phyloP scores from a whole-genome alignment of 768 basidiomycete species.

The Rhodotorula graminis region DNA sequence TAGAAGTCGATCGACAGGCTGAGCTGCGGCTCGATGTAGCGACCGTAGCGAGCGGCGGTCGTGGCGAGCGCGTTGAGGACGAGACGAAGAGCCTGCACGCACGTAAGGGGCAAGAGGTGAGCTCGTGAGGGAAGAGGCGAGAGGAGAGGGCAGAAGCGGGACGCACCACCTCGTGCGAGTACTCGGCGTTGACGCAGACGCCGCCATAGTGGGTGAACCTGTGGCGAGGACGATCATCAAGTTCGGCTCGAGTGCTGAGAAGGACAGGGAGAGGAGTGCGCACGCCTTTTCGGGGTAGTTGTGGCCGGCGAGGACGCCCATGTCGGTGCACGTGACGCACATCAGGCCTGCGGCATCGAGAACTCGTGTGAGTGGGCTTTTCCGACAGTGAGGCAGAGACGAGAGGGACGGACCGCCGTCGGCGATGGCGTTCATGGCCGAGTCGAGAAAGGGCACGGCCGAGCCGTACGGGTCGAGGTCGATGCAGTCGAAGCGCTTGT shows the following conservation, averaged over 20 bases:
- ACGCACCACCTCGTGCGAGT: constrained; percentile 75
- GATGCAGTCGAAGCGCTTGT: constrained; percentile 78
- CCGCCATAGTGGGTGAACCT: constrained; percentile 97
- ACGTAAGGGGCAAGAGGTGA: neutral
- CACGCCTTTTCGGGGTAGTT: constrained; percentile 98
- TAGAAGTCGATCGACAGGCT: constrained; percentile 97
- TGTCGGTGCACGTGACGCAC: constrained; percentile 93
- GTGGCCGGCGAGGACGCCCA: constrained; percentile 83
- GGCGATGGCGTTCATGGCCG: constrained; percentile 77
- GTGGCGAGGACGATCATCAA: neutral
- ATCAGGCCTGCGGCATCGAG: constrained; percentile 60
- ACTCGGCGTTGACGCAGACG: constrained; percentile 82
- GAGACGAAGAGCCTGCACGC: constrained; percentile 66
- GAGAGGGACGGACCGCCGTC: constrained; percentile 65
- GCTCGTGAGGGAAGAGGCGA: neutral
- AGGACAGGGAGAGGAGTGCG: constrained; percentile 30
- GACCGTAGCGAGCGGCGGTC: constrained; percentile 84
- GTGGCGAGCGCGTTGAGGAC: constrained; percentile 81
- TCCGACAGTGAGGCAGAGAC: neutral
- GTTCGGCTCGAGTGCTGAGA: neutral
- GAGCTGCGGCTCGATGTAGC: constrained; percentile 75
- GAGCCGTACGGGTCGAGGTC: constrained; percentile 98
- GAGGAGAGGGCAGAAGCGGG: constrained; percentile 42
- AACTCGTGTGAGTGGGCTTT: neutral
- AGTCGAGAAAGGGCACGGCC: constrained; percentile 93